These are phyloP conservation scores for Haplosporangium sp. DNA, from an alignment of 371 early-diverging fungal species.

Conservation along the genomic window DNA sequence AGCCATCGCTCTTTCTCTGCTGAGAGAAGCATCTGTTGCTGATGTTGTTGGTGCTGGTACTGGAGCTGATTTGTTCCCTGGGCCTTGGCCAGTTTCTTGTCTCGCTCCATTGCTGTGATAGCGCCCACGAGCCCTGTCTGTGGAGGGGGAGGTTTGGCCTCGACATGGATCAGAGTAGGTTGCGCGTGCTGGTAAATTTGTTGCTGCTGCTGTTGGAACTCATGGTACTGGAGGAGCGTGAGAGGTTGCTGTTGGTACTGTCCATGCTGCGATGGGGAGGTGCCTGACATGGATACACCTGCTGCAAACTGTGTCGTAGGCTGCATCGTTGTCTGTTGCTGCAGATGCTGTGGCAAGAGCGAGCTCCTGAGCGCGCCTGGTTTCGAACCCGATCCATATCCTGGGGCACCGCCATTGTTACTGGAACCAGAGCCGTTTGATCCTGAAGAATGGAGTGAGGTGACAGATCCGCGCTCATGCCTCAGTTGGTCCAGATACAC, in stretches of 20 bases:
- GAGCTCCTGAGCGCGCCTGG: conserved; percentile 1
- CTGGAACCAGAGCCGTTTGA: conserved; percentile 12
- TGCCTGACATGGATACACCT: no score
- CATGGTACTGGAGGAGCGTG: neutral
- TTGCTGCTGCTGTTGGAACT: no score
- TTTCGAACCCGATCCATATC: neutral
- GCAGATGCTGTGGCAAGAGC: conserved; percentile 14
- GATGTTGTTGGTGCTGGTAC: conserved; percentile 40
- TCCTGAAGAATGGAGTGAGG: conserved; percentile 20
- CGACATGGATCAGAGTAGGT: conserved; percentile 42
- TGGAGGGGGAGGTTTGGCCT: conserved; percentile 52
- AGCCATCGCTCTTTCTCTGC: conserved; percentile 38
- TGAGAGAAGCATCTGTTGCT: conserved; percentile 18
- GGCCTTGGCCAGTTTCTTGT: conserved; percentile 44
- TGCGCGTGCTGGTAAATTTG: no score
- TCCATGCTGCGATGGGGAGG: no score
- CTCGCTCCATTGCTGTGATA: conserved; percentile 49
- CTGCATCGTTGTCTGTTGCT: no score
- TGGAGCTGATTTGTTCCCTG: conserved; percentile 48
- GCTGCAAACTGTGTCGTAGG: no score
- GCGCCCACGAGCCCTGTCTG: conserved; percentile 49
- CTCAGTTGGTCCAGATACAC: conserved; percentile 10
- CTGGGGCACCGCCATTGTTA: no score
- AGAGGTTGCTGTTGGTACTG: no score
- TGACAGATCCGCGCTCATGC: conserved; percentile 21